These are phyloP conservation scores for Phytophthora tubulina DNA, from an alignment of 352 stramenopile species.

Conservation along the genomic window DNA sequence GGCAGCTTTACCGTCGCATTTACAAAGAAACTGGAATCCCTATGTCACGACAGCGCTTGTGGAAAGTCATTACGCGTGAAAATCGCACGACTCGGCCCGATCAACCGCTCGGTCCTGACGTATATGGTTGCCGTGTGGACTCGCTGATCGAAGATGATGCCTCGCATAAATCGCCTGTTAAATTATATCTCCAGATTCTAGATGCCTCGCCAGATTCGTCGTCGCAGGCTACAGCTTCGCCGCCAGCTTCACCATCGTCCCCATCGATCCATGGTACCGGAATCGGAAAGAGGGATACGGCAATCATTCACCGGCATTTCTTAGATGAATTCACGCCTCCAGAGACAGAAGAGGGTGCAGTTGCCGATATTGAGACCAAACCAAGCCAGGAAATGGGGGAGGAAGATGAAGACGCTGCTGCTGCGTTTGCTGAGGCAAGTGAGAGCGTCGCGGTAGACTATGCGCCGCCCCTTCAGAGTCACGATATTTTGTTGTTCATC, in stretches of 20 bases:
- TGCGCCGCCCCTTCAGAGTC: slow-evolving; percentile 27
- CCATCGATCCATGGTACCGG: slow-evolving; percentile 24
- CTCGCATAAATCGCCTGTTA: slow-evolving; percentile 70
- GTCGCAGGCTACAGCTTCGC: slow-evolving; percentile 7
- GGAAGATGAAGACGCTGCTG: slow-evolving; percentile 28
- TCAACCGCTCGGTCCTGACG: slow-evolving; percentile 53
- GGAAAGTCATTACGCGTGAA: slow-evolving; percentile 88
- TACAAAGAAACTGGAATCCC: slow-evolving; percentile 73
- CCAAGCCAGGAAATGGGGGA: slow-evolving; percentile 27
- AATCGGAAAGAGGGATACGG: slow-evolving; percentile 5
- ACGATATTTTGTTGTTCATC: slow-evolving; percentile 85
- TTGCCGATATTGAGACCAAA: slow-evolving; percentile 27
- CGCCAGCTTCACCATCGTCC: slow-evolving; percentile 25
- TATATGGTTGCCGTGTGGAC: slow-evolving; percentile 59
- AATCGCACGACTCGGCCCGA: slow-evolving; percentile 87
- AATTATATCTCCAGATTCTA: slow-evolving; percentile 82
- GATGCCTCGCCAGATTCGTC: slow-evolving; percentile 17
- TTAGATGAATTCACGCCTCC: slow-evolving; percentile 67
- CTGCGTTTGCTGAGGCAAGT: slow-evolving; percentile 15
- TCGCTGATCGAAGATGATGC: slow-evolving; percentile 80
- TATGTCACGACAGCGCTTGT: slow-evolving; percentile 73
- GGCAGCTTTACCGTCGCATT: slow-evolving; percentile 72
- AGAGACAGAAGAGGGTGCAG: slow-evolving; percentile 34
- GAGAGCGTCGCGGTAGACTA: slow-evolving; percentile 23
- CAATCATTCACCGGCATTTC: slow-evolving; percentile 63